phyloP scores from a whole-genome alignment of 148 eudicot species.

The Fagopyrum tataricum region DNA sequence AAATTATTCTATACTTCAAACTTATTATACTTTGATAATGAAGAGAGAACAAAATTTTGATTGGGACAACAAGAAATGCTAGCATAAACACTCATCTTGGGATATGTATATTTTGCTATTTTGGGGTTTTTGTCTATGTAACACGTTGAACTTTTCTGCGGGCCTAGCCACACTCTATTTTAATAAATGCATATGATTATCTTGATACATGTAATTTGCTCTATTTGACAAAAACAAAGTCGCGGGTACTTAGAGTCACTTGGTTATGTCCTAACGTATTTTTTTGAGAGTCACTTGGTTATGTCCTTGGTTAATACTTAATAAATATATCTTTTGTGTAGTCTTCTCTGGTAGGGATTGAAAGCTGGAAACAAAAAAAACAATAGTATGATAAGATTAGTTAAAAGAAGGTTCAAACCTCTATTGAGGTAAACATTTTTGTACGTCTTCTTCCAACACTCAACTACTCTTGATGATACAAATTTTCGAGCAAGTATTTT shows the following conservation, averaged over 20 bases:
- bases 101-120: constrained; percentile 37
- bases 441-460: constrained; percentile 8
- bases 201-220: not conserved
- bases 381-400: constrained; percentile 84
- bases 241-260: constrained; percentile 85
- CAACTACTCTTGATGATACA: not conserved
- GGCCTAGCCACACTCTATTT: not conserved
- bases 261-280: constrained; percentile 82
- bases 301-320: constrained; percentile 14
- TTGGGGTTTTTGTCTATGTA: not conserved
- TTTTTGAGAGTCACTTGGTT: constrained; percentile 85
- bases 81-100: constrained; percentile 87
- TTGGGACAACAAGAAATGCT: constrained; percentile 83
- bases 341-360: constrained; percentile 93
- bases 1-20: not conserved
- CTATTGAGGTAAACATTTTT: constrained; percentile 60
- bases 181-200: not conserved
- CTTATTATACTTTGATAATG: constrained; percentile 14
- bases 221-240: constrained; percentile 60
- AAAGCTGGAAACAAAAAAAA: constrained; percentile 85
- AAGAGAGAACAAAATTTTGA: constrained; percentile 86
- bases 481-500: constrained; percentile 6
- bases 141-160: not conserved
- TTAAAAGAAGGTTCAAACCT: constrained; percentile 78
- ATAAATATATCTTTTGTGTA: constrained; percentile 23